A percentile compares a stretch with the other conserved stretches of the same genome.
Evolutionary conservation across 441 rosid genomes (phyloP).

Genomic region (Populus hybrid): DNA sequence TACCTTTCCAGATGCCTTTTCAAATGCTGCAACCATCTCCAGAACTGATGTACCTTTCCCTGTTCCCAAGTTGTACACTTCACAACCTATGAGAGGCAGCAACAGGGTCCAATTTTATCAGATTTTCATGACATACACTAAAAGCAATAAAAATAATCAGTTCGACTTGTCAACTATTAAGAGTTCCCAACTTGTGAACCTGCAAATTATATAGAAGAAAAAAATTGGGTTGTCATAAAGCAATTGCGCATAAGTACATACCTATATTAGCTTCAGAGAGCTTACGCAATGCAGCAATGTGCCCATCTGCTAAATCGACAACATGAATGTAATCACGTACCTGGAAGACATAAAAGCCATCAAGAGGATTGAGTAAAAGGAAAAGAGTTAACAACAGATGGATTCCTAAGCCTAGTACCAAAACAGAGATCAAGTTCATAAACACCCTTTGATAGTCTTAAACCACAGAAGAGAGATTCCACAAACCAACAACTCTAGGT

Average conservation of each 20-base stretch:
- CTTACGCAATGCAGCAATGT: slow-evolving; percentile 80
- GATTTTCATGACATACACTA: background rate
- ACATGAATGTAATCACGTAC: slow-evolving; percentile 97
- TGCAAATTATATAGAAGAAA: background rate
- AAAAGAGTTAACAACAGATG: background rate
- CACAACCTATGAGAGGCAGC: slow-evolving; percentile 51
- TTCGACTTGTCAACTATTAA: background rate
- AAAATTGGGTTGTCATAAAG: background rate
- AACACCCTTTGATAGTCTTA: background rate
- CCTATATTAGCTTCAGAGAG: slow-evolving; percentile 64
- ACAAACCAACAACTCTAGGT: background rate
- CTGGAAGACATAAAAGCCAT: slow-evolving; percentile 34
- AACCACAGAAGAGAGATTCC: background rate
- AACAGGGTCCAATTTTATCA: background rate
- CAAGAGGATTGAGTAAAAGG: background rate
- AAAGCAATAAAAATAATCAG: background rate
- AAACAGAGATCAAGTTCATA: background rate
- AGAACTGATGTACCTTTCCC: slow-evolving; percentile 95
- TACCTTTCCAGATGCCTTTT: slow-evolving; percentile 93
- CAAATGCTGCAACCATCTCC: slow-evolving; percentile 93
- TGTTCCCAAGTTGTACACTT: slow-evolving; percentile 94
- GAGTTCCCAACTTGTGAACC: background rate
- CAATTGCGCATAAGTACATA: slow-evolving; percentile 21
- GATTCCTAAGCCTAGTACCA: background rate
- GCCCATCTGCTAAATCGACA: slow-evolving; percentile 88